A percentile compares a stretch with the other conserved stretches of the same genome.
phyloP scores from a whole-genome alignment of 2,329 filamentous ascomycete genomes.

The Ceratocystis cacaofunesta region DNA sequence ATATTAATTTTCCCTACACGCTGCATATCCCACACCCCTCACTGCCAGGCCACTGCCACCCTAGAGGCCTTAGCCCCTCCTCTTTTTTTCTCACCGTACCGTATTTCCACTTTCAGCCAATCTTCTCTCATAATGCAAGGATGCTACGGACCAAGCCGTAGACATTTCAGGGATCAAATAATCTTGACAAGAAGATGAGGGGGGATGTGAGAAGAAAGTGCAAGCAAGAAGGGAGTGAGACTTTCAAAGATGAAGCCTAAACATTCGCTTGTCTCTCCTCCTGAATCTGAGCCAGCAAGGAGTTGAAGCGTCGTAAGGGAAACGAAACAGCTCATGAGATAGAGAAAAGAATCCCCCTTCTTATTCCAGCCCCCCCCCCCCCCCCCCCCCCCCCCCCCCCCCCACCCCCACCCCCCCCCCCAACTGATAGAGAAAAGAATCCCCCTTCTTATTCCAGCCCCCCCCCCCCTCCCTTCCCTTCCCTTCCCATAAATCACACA shows the following conservation, averaged over 20 bases:
- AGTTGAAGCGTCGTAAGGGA: background rate
- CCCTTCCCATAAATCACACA: background rate
- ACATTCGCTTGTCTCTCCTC: background rate
- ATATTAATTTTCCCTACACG: background rate
- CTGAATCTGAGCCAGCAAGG: background rate
- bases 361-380: background rate
- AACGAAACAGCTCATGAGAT: background rate
- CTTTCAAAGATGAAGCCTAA: background rate
- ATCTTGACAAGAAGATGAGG: background rate
- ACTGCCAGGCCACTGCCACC: background rate
- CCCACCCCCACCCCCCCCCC: background rate
- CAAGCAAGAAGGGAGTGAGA: background rate
- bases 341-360: background rate
- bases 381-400: background rate
- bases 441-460: background rate
- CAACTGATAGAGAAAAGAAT: background rate
- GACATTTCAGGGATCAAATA: slow-evolving; percentile 1
- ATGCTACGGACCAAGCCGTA: slow-evolving; percentile 5
- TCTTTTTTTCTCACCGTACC: background rate
- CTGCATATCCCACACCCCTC: background rate
- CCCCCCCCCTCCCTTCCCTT: background rate
- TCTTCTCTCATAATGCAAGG: background rate
- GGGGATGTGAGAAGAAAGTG: background rate
- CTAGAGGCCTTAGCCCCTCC: background rate
- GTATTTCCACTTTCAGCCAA: background rate